Conservation (phyloP, 164 flowering plant genomes). For the Akebia trifoliata region DNA sequence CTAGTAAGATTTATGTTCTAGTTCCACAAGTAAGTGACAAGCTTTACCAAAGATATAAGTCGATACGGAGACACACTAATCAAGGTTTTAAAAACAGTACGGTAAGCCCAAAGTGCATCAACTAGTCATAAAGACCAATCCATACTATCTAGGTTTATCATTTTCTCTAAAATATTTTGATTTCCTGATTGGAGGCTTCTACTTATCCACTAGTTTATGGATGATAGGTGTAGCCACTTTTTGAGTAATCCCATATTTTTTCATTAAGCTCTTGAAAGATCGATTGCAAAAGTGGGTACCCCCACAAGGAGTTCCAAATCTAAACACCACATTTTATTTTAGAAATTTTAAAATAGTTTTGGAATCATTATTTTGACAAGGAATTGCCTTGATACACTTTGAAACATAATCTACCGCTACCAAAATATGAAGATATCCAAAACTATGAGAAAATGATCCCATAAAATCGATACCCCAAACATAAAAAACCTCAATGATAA, state of each 20-base stretch:
- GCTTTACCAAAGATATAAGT: constrained; percentile 4
- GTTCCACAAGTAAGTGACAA: background rate
- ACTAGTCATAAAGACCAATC: background rate
- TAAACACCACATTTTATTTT: background rate
- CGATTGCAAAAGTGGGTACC: background rate
- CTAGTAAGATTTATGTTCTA: constrained; percentile 6
- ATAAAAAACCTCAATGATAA: background rate
- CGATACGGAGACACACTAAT: background rate
- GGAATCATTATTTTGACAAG: background rate
- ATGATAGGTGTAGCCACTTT: no score
- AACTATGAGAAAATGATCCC: background rate
- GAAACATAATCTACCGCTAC: background rate
- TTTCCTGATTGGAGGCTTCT: background rate
- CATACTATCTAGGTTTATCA: background rate
- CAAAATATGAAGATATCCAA: constrained; percentile 1
- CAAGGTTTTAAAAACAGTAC: background rate
- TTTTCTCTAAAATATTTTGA: background rate
- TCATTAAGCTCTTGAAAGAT: no score
- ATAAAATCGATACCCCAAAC: constrained; percentile 2
- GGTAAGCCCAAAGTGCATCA: constrained; percentile 4
- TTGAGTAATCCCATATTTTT: no score
- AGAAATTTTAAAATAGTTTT: background rate
- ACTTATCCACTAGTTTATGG: background rate
- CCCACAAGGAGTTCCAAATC: background rate
- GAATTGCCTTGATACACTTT: background rate